Conservation (phyloP, 2,329 filamentous ascomycete genomes). For the Xylariaceae sp. region DNA sequence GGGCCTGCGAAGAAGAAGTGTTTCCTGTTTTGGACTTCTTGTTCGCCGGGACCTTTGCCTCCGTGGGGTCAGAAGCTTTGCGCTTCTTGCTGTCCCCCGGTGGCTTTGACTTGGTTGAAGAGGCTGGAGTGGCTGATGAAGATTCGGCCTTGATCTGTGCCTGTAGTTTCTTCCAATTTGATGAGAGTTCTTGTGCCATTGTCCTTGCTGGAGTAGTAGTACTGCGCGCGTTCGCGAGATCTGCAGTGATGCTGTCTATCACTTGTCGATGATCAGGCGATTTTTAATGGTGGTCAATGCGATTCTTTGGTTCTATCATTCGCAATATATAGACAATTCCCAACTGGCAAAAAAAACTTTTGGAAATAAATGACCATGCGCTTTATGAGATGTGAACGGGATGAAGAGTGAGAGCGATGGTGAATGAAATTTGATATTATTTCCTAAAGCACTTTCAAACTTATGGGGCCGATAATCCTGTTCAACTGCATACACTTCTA, state of each 20-base stretch:
- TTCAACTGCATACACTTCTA: background rate
- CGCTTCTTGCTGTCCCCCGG: conserved; percentile 16
- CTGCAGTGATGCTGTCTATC: background rate
- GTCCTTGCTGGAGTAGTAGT: conserved; percentile 1
- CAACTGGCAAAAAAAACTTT: background rate
- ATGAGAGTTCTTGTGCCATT: conserved; percentile 51
- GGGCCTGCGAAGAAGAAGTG: background rate
- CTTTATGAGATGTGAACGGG: background rate
- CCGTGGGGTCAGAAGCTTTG: conserved; percentile 10
- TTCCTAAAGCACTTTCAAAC: too few species aligned
- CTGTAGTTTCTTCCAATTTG: conserved; percentile 77
- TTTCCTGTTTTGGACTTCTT: conserved; percentile 9
- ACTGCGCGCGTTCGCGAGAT: background rate
- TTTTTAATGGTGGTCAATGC: background rate
- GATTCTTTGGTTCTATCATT: background rate
- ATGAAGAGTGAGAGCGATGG: background rate
- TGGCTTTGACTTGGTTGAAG: conserved; percentile 7
- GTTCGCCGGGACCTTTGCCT: background rate
- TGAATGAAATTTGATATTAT: background rate
- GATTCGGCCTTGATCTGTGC: conserved; percentile 50
- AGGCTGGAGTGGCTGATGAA: conserved; percentile 24
- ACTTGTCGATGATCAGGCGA: background rate
- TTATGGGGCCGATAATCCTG: too few species aligned
- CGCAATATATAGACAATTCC: background rate
- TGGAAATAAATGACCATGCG: background rate